Base-by-base conservation (phyloP, 139 green algal genomes). In the Haematococcus lacustris region DNA sequence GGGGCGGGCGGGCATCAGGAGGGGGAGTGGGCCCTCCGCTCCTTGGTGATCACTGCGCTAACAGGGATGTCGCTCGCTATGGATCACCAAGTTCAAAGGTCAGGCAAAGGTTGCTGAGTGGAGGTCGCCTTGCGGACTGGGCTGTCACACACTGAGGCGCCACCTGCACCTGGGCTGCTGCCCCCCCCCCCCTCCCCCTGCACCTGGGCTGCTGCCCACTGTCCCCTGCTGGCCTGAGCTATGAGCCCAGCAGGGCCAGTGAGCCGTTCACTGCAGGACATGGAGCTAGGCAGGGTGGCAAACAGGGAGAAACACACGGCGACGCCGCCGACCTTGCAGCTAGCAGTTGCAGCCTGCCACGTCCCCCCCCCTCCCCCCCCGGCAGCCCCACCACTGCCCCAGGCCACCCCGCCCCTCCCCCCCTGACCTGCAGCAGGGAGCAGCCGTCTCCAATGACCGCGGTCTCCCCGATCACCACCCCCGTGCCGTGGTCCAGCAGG, bases 401-500 rank as follows among this genome's bases (percentile, higher is more conserved):
- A n/a, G n/a, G n/a, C 40, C 17, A 51, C 3, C 37, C 5, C 51
- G 26, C 25, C 2, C 35, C 13, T 13, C 21, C 47, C 47, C 1
- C n/a, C 2, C 79, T 6, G 41, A 86, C 84, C 82, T 95, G 90
- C 62, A 95, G 78, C 43, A 97, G 84, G 1, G 90, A 95, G 39
- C 90, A 88, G 72, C 96, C 91, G 78, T 97, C 86, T 25, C 91
- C 90, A 1, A 98, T 82, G 37, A 94, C 83, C 0, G 91, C 88
- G 1, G 91, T 97, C 82, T 97, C 91, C 1, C 93, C 93, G 57
- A 98, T 96, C 6, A 98, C 93, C 5, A 97, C 81, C 0, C 93
- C 92, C 32, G 88, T 96, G 71, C 87, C 94, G 71, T 99, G 95
- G 71, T 98, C 94, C 59, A 99, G 79, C 64, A 99, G 79, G 13